A percentile compares a stretch with the other conserved stretches of the same genome.
Evolutionary conservation across 805 yeast species (phyloP).

Genomic region (Yarrowia osloensis): DNA sequence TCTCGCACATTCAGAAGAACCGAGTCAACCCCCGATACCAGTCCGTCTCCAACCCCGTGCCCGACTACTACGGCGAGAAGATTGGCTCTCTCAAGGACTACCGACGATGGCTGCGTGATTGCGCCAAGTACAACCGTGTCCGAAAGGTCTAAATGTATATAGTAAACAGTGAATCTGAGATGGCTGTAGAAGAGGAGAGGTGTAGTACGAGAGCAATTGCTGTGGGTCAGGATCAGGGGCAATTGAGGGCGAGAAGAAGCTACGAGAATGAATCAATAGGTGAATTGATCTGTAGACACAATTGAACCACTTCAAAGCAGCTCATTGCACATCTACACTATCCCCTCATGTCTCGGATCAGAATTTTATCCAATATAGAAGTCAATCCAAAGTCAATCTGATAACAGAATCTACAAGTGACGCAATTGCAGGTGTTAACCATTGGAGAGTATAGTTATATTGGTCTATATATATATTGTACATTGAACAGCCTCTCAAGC

Average conservation of each 20-base stretch:
- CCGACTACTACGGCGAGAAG: slow-evolving; percentile 98
- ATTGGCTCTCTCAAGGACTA: slow-evolving; percentile 83
- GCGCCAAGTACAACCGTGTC: slow-evolving; percentile 76
- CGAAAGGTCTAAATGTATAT: slow-evolving; percentile 30
- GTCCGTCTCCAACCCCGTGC: slow-evolving; percentile 86
- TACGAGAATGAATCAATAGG: too few species aligned
- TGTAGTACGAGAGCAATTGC: background rate
- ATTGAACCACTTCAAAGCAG: too few species aligned
- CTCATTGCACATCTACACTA: too few species aligned
- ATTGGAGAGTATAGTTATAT: too few species aligned
- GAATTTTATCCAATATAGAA: background rate
- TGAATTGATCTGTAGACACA: too few species aligned
- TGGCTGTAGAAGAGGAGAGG: background rate
- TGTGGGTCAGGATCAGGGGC: background rate
- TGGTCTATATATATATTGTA: too few species aligned
- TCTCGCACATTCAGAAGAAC: slow-evolving; percentile 70
- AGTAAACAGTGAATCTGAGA: background rate
- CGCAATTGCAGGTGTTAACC: too few species aligned
- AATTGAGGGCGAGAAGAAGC: background rate
- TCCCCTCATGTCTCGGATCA: background rate
- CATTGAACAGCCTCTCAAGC: too few species aligned
- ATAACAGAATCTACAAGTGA: too few species aligned
- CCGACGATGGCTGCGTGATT: slow-evolving; percentile 95
- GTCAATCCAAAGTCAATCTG: background rate
- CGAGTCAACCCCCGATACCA: slow-evolving; percentile 93